Evolutionary conservation across 352 stramenopile genomes (phyloP), one percentile per base, ranked within the genome.

Genomic region (Phytophthora fragariaefolia): DNA sequence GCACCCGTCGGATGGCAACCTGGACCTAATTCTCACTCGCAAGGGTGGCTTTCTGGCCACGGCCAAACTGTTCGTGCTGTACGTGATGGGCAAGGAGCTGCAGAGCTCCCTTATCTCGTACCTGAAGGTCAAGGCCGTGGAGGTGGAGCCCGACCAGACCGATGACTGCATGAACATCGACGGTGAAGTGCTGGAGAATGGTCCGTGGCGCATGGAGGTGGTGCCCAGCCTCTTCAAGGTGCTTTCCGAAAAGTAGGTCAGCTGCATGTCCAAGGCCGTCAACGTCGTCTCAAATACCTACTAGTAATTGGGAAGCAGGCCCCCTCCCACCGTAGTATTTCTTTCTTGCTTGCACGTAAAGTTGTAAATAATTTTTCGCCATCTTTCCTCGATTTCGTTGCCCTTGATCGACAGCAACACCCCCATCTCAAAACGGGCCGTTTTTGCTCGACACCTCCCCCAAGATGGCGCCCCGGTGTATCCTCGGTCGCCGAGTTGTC

Each of bases 171-270:
- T 92, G 79, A 95, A 95, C 71, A 95, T 92, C 50, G 86, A 95
- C 60, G 86, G 86, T 26, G 86, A 95, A 69, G 84, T 92, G 54
- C 68, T 95, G 18, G 47, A 71, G 4, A 73, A 74, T 3, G 86
- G 86, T 5, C 84, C 86, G 1, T 95, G 84, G 82, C 83, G 83
- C n/a, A 92, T 92, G 76, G 86, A 95, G 54, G 76, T 95, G 24
- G 81, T 95, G 18, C 86, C 86, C n/a, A 95, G 86, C 59, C 76
- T 95, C 45, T 95, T 95, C 72, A 95, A 95, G 69, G 86, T 87
- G 49, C 69, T 95, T 18, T 95, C 86, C 2, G 86, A 95, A 63
- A 95, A 94, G 66, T 94, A 90, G 22, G 36, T 22, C 26, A 63
- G 40, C 42, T 38, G 13, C n/a, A n/a, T n/a, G n/a, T 20, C 22